These are phyloP conservation scores for Halocafeteria seosinensis DNA, from an alignment of 108 stramenopile genomes.

Conservation along the genomic window DNA sequence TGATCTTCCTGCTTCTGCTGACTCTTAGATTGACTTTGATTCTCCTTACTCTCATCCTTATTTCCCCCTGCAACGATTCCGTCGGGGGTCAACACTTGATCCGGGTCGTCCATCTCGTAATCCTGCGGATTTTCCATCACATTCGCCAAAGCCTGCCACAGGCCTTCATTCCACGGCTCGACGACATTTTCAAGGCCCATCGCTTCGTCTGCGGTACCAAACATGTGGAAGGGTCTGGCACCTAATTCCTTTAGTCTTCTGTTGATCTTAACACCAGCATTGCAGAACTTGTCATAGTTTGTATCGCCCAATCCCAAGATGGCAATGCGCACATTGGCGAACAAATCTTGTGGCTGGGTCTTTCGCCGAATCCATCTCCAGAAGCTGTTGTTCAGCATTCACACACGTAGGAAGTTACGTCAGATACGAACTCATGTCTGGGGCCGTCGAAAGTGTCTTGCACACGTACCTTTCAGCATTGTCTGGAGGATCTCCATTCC, in stretches of 20 bases:
- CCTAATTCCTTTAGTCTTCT: conserved; percentile 48
- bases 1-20: too few relatives aligned
- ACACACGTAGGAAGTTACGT: too few relatives aligned
- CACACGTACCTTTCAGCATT: conserved; percentile 48
- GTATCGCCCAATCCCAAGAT: conserved; percentile 67
- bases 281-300: conserved; percentile 58
- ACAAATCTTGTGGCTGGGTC: conserved; percentile 8
- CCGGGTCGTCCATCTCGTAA: too few relatives aligned
- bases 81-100: too few relatives aligned
- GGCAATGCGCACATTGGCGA: conserved; percentile 34
- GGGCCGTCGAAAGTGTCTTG: background rate
- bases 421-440: too few relatives aligned
- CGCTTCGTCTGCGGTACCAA: conserved; percentile 65
- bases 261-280: conserved; percentile 45
- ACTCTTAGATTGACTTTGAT: too few relatives aligned
- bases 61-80: too few relatives aligned
- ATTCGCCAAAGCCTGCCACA: conserved; percentile 13
- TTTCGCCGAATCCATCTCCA: conserved; percentile 6
- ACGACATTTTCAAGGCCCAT: conserved; percentile 64
- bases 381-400: conserved; percentile 4
- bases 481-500: conserved; percentile 70
- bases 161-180: conserved; percentile 45
- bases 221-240: conserved; percentile 25
- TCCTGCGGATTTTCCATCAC: too few relatives aligned
- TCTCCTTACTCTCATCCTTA: too few relatives aligned